Conservation (phyloP, 2,329 filamentous ascomycete species). For the Aspergillus arachidicola region DNA sequence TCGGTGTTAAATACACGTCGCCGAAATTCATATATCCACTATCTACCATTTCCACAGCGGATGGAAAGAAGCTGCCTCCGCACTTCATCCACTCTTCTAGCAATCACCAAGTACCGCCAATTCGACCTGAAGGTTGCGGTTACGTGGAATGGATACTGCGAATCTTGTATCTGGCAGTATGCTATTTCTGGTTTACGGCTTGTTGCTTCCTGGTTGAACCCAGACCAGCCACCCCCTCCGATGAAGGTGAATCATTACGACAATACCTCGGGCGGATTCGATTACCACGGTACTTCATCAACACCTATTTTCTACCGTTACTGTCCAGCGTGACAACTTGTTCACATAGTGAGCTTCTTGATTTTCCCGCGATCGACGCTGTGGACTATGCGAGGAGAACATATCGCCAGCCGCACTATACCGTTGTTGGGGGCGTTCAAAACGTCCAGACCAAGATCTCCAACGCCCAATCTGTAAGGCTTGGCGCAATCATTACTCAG, state of each 20-base stretch:
- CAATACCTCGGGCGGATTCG: constrained; percentile 12
- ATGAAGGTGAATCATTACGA: constrained; percentile 12
- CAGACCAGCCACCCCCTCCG: background rate
- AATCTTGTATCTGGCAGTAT: constrained; percentile 11
- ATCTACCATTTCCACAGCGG: constrained; percentile 52
- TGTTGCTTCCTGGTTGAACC: constrained; percentile 17
- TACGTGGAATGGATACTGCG: constrained; percentile 11
- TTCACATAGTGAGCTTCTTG: constrained; percentile 24
- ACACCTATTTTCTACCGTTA: constrained; percentile 34
- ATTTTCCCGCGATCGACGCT: constrained; percentile 25
- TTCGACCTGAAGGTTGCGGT: background rate
- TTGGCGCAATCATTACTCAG: constrained; percentile 13
- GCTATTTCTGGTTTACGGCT: constrained; percentile 20
- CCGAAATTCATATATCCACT: constrained; percentile 49
- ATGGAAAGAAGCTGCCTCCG: constrained; percentile 10
- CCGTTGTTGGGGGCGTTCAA: constrained; percentile 23
- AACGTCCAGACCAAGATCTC: constrained; percentile 19
- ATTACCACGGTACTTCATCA: constrained; percentile 11
- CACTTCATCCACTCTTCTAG: constrained; percentile 24
- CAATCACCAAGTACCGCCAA: constrained; percentile 16
- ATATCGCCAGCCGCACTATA: constrained; percentile 23
- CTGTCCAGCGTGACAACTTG: constrained; percentile 29
- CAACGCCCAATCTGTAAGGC: constrained; percentile 13
- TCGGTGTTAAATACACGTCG: constrained; percentile 54
- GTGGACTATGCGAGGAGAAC: constrained; percentile 24